Evolutionary conservation across 2,329 filamentous ascomycete species (phyloP).

Genomic region (Leptographium flavum): DNA sequence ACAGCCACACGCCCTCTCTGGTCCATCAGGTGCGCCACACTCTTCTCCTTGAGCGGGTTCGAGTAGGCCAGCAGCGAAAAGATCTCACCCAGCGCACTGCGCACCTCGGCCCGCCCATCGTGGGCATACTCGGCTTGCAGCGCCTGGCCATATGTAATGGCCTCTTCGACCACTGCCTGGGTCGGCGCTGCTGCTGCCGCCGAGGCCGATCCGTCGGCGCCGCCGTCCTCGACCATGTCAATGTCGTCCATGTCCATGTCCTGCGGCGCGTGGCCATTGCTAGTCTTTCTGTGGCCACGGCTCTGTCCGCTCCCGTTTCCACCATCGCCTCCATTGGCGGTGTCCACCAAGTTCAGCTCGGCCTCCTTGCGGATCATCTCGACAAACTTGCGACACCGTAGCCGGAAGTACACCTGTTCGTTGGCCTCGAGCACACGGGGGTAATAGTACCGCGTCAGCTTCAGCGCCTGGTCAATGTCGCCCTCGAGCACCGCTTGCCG

Average conservation of each 20-base stretch:
- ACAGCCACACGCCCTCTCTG: constrained; percentile 59
- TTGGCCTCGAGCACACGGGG: constrained; percentile 67
- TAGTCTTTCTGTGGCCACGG: not conserved
- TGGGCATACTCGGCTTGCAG: constrained; percentile 64
- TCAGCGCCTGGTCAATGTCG: constrained; percentile 81
- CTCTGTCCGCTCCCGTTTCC: constrained; percentile 16
- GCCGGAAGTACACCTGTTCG: constrained; percentile 71
- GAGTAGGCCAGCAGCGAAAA: constrained; percentile 80
- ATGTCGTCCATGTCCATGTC: constrained; percentile 44
- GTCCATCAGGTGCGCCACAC: constrained; percentile 67
- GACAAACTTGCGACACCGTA: constrained; percentile 84
- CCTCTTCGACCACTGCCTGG: constrained; percentile 46
- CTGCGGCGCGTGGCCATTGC: constrained; percentile 19
- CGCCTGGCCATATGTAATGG: constrained; percentile 65
- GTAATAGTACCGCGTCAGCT: constrained; percentile 65
- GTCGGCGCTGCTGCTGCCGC: constrained; percentile 16
- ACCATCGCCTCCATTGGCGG: constrained; percentile 30
- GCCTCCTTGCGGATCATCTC: constrained; percentile 76
- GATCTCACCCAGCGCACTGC: constrained; percentile 64
- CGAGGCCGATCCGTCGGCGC: constrained; percentile 14
- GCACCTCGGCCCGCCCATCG: constrained; percentile 55
- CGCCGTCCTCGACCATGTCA: constrained; percentile 35
- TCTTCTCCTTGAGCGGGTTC: constrained; percentile 60
- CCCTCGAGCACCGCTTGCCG: constrained; percentile 77
- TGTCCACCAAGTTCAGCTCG: constrained; percentile 40